Evolutionary conservation across 331 rosid species (phyloP).

Genomic region (Stylosanthes scabra): DNA sequence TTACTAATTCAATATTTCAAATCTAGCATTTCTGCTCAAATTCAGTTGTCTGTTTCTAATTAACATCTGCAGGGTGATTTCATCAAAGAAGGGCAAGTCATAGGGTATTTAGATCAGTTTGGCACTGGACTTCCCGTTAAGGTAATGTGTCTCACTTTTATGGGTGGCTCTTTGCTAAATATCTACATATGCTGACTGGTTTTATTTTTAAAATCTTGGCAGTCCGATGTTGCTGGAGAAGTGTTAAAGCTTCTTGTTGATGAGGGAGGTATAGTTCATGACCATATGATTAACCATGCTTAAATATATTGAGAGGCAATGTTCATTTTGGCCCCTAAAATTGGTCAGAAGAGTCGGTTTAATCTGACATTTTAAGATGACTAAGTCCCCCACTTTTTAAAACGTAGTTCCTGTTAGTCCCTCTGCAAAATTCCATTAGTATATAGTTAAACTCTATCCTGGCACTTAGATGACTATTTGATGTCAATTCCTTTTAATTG

Average conservation of each 20-base stretch:
- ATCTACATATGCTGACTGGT: slow-evolving; percentile 39
- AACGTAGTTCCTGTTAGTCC: no score
- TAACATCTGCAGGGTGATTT: slow-evolving; percentile 71
- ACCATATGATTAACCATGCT: background rate
- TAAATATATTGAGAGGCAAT: no score
- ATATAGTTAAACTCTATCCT: no score
- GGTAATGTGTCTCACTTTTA: slow-evolving; percentile 56
- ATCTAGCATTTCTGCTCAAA: slow-evolving; percentile 27
- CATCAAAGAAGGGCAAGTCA: slow-evolving; percentile 89
- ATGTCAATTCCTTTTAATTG: no score
- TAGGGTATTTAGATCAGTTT: slow-evolving; percentile 94
- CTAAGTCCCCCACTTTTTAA: no score
- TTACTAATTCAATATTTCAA: slow-evolving; percentile 20
- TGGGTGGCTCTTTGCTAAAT: slow-evolving; percentile 10
- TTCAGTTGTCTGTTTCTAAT: slow-evolving; percentile 33
- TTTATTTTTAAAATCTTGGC: slow-evolving; percentile 59
- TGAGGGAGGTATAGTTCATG: slow-evolving; percentile 78
- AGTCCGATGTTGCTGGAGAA: slow-evolving; percentile 95
- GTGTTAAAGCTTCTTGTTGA: slow-evolving; percentile 81
- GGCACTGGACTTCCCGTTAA: slow-evolving; percentile 86
- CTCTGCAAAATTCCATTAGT: no score
- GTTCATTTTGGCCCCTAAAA: no score
- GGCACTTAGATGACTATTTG: no score
- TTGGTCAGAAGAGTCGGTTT: no score
- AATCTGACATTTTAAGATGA: no score